Evolutionary conservation across 2,329 filamentous ascomycete genomes (phyloP).

Genomic region (Penicillium sp.): DNA sequence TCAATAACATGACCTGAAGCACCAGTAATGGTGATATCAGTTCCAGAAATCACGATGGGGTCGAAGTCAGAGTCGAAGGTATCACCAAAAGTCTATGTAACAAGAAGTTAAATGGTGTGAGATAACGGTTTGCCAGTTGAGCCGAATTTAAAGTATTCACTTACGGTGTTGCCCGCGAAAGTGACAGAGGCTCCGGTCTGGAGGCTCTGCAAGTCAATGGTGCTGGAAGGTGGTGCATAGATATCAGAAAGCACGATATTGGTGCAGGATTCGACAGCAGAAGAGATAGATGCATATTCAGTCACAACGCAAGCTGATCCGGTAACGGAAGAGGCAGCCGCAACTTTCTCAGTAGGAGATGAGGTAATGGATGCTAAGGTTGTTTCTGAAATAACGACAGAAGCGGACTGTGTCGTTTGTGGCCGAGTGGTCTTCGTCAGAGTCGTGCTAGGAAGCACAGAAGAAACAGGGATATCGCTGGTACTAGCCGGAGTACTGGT

Average conservation of each 20-base stretch:
- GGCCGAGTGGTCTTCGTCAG: slow-evolving; percentile 11
- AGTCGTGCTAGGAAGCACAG: slow-evolving; percentile 8
- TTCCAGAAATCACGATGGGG: slow-evolving; percentile 45
- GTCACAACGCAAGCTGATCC: slow-evolving; percentile 17
- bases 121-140: background rate
- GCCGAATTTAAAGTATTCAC: background rate
- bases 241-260: slow-evolving; percentile 48
- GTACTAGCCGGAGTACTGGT: background rate
- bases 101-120: background rate
- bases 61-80: slow-evolving; percentile 43
- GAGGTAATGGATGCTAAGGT: slow-evolving; percentile 9
- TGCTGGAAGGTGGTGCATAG: slow-evolving; percentile 41
- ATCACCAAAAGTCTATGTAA: slow-evolving; percentile 39
- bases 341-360: background rate
- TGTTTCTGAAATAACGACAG: background rate
- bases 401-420: slow-evolving; percentile 3
- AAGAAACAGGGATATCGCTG: background rate
- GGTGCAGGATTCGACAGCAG: slow-evolving; percentile 46
- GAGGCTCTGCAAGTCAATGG: slow-evolving; percentile 48
- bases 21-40: slow-evolving; percentile 46
- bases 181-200: slow-evolving; percentile 47
- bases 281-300: slow-evolving; percentile 36
- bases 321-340: background rate
- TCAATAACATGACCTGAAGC: slow-evolving; percentile 40
- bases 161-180: slow-evolving; percentile 43